A percentile compares a stretch with the other conserved stretches of the same genome.
Conservation (phyloP, 2,329 filamentous ascomycete genomes). For the Neonectria ditissima region DNA sequence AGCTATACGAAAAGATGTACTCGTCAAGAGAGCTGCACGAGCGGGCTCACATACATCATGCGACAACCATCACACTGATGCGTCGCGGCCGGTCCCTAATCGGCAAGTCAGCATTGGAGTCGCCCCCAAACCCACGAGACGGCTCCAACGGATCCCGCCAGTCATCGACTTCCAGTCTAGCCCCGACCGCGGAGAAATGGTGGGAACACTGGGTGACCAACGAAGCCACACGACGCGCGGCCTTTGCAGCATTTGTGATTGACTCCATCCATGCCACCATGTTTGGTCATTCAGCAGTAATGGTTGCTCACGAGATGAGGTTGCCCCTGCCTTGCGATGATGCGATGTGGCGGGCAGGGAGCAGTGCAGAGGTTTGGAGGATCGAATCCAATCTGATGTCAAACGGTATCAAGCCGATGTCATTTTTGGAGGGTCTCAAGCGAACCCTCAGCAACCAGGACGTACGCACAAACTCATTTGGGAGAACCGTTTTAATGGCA, state of each 20-base stretch:
- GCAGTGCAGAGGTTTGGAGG: slow-evolving; percentile 84
- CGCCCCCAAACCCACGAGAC: slow-evolving; percentile 80
- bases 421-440: slow-evolving; percentile 92
- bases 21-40: slow-evolving; percentile 93
- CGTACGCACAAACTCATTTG: slow-evolving; percentile 93
- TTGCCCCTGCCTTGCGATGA: slow-evolving; percentile 94
- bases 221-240: slow-evolving; percentile 88
- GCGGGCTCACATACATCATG: slow-evolving; percentile 95
- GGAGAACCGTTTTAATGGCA: slow-evolving; percentile 92
- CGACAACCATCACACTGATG: slow-evolving; percentile 95
- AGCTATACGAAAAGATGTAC: slow-evolving; percentile 98
- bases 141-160: slow-evolving; percentile 67
- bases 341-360: slow-evolving; percentile 90
- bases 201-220: slow-evolving; percentile 98
- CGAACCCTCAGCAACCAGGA: slow-evolving; percentile 86
- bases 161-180: slow-evolving; percentile 69
- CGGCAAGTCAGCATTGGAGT: slow-evolving; percentile 85
- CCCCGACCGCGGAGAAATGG: slow-evolving; percentile 84
- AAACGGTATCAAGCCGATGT: slow-evolving; percentile 84
- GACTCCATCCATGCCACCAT: slow-evolving; percentile 97
- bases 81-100: slow-evolving; percentile 91
- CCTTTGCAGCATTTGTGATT: slow-evolving; percentile 93
- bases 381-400: slow-evolving; percentile 84
- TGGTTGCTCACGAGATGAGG: slow-evolving; percentile 96
- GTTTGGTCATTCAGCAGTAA: slow-evolving; percentile 96